A percentile compares a stretch with the other conserved stretches of the same genome.
These are phyloP conservation scores for Cryptococcus sp. DNA, from an alignment of 1,284 basidiomycete species.

Conservation along the genomic window DNA sequence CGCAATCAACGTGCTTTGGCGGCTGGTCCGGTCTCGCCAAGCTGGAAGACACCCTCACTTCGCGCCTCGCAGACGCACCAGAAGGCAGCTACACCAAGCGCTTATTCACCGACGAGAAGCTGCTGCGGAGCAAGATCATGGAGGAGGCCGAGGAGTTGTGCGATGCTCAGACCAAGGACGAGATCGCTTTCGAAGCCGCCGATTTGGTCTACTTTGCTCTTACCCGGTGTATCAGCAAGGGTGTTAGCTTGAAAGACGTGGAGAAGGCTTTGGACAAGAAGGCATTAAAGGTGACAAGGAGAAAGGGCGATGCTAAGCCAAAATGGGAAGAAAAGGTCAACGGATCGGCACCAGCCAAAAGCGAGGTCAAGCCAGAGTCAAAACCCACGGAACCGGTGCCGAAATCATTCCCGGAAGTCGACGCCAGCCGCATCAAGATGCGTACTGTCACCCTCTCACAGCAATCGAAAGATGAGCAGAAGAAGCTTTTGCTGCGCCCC, in stretches of 20 bases:
- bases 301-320: conserved; percentile 91
- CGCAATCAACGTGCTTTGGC: conserved; percentile 79
- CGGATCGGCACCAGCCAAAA: conserved; percentile 14
- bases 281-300: conserved; percentile 80
- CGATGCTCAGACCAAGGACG: conserved; percentile 74
- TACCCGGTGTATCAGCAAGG: conserved; percentile 80
- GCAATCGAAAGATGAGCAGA: conserved; percentile 63
- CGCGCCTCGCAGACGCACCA: conserved; percentile 74
- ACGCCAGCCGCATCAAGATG: conserved; percentile 65
- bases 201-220: conserved; percentile 95
- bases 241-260: conserved; percentile 81
- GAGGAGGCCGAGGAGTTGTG: conserved; percentile 98
- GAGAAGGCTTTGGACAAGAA: conserved; percentile 84
- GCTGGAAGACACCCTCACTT: conserved; percentile 77
- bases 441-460: conserved; percentile 66
- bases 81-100: conserved; percentile 90
- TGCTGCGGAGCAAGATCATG: conserved; percentile 91
- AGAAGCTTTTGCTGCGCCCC: conserved; percentile 79
- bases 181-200: conserved; percentile 94
- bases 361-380: conserved; percentile 39
- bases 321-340: conserved; percentile 64
- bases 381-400: conserved; percentile 49
- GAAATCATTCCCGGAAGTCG: conserved; percentile 41
- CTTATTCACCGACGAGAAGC: conserved; percentile 77
- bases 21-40: conserved; percentile 73